Evolutionary conservation across 2,329 filamentous ascomycete species (phyloP), one percentile per base, ranked within the genome.

Genomic region (Celoporthe dispersa): DNA sequence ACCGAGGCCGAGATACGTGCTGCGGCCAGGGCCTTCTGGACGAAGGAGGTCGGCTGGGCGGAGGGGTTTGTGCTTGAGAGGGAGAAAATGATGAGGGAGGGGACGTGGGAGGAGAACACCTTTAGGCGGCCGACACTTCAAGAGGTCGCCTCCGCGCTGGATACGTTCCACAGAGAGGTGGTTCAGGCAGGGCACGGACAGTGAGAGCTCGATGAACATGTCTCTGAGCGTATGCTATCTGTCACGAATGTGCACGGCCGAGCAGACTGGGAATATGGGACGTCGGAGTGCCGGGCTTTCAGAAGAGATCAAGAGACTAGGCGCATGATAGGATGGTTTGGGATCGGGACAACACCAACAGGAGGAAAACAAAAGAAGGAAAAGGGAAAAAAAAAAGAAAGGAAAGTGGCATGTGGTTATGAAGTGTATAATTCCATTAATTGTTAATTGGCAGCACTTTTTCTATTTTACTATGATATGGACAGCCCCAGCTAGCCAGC

Each of bases 81-180:
- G 68, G 76, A 80, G 2, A 76, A 78, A 22, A 77, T 80, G 72
- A 79, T 79, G 70, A 74, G 70, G 12, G 67, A 68, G 7, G 85
- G 85, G 2, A 75, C 77, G 60, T 87, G 85, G 85, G 79, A 82
- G 28, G 82, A 82, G 62, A 88, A 88, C 71, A 83, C 82, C 72
- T 88, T 83, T 72, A 76, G 80, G 37, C 79, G 86, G 8, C 86
- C 86, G 1, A 83, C 73, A 11, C 74, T 88, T 61, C 77, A 75
- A 53, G 80, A 87, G 71, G 84, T 87, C 48, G 68, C 82, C 2
- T 70, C 72, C 3, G 70, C 70, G 44, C 72, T 83, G 55, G 68
- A 77, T 48, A 68, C 64, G 7, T 73, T 74, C 55, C 64, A 71
- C 51, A n/a, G 25, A 19, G 33, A 48, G 53, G 5, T 63, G 28